phyloP scores from a whole-genome alignment of 306 rosid genomes.

The Myrica gale region DNA sequence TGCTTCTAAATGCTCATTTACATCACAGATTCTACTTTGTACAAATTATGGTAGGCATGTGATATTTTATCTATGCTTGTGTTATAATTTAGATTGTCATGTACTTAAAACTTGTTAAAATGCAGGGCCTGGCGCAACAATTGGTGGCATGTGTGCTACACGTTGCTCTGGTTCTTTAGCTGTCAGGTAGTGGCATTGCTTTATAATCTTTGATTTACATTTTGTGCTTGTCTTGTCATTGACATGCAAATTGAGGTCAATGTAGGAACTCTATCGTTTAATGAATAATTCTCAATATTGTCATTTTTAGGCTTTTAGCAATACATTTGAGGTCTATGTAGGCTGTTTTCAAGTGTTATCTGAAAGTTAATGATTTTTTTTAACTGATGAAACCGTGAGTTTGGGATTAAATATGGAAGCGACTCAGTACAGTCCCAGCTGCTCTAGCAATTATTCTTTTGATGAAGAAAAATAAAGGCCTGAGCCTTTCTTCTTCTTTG shows the following conservation, averaged over 20 bases:
- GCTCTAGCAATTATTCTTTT: slow-evolving; percentile 1
- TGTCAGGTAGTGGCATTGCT: slow-evolving; percentile 60
- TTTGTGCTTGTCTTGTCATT: too few relatives aligned
- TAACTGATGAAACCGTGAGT: background rate
- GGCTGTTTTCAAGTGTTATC: background rate
- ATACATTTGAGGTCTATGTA: background rate
- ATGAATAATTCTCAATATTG: background rate
- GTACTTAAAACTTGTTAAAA: slow-evolving; percentile 14
- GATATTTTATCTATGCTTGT: background rate
- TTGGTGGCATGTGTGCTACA: slow-evolving; percentile 99
- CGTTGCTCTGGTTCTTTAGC: slow-evolving; percentile 99
- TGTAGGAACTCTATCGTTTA: background rate
- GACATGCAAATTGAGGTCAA: background rate
- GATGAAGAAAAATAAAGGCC: background rate
- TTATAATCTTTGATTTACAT: background rate
- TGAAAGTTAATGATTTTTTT: background rate
- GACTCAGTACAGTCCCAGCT: background rate
- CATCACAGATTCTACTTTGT: background rate
- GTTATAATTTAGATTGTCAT: slow-evolving; percentile 4
- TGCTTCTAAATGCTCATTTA: background rate
- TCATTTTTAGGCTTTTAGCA: background rate
- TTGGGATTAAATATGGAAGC: background rate
- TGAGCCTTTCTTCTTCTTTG: background rate
- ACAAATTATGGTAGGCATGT: background rate
- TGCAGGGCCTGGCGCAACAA: slow-evolving; percentile 98